These are phyloP conservation scores for Picochlorum sp. DNA, from an alignment of 139 green algal species.

Conservation along the genomic window DNA sequence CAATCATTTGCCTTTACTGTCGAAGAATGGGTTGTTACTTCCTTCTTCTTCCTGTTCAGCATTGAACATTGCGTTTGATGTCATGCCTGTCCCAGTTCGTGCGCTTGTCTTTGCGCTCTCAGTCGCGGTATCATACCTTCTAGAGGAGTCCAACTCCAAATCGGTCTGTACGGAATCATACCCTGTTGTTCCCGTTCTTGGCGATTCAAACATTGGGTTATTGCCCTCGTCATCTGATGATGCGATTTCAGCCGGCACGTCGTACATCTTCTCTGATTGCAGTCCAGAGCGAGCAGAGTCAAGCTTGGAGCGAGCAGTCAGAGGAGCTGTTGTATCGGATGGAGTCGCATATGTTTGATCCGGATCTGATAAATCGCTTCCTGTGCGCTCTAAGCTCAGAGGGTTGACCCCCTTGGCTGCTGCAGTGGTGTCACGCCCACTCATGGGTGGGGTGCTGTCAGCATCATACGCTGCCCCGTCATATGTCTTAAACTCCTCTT, in stretches of 20 bases:
- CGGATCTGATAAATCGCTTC: conserved; percentile 1
- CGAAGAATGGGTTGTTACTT: neutral
- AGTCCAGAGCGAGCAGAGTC: conserved; percentile 11
- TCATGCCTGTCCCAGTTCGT: neutral
- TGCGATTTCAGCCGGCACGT: neutral
- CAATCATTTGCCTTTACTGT: neutral
- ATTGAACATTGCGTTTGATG: neutral
- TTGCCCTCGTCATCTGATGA: conserved; percentile 15
- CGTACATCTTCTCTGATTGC: neutral
- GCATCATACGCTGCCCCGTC: neutral
- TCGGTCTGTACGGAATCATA: neutral
- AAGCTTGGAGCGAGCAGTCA: conserved; percentile 4
- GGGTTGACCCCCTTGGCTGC: conserved; percentile 1
- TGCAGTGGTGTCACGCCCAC: neutral
- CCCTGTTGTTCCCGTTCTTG: conserved; percentile 8
- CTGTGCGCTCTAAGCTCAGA: neutral
- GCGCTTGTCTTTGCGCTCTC: neutral
- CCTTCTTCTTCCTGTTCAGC: neutral
- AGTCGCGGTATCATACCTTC: conserved; percentile 5
- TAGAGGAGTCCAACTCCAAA: conserved; percentile 7
- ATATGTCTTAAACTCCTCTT: neutral
- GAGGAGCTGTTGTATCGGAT: neutral
- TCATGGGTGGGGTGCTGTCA: neutral
- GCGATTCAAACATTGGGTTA: conserved; percentile 25
- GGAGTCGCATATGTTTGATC: conserved; percentile 6